Conservation (phyloP, 1,284 basidiomycete species). For the Inonotus obliquus region DNA sequence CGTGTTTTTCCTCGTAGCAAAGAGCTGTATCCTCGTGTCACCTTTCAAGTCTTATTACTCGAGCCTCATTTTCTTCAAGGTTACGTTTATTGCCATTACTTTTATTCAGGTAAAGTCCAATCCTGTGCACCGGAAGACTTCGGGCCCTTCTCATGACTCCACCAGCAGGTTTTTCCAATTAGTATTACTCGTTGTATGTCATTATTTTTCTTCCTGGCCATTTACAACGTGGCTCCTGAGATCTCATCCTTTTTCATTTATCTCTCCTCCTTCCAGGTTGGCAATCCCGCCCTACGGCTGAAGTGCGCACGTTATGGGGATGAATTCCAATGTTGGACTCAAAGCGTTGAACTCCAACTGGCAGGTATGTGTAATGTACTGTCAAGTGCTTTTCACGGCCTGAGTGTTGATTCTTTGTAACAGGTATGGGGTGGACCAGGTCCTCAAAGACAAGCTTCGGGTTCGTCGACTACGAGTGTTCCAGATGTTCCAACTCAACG, state of each 20-base stretch:
- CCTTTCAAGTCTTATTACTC: background rate
- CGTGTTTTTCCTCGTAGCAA: background rate
- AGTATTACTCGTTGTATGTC: constrained; percentile 16
- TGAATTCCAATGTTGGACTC: constrained; percentile 42
- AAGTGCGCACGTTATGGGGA: constrained; percentile 49
- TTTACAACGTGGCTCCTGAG: constrained; percentile 10
- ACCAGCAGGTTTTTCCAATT: constrained; percentile 5
- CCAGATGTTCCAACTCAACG: constrained; percentile 44
- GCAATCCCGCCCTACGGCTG: constrained; percentile 24
- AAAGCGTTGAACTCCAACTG: constrained; percentile 59
- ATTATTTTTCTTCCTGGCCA: constrained; percentile 10
- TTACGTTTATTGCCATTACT: constrained; percentile 8
- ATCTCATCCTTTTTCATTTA: constrained; percentile 16
- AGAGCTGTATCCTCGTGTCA: background rate
- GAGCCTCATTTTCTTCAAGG: constrained; percentile 7
- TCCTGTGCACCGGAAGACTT: constrained; percentile 11
- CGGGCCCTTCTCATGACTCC: constrained; percentile 1
- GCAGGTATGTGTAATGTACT: constrained; percentile 48
- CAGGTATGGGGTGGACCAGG: constrained; percentile 60
- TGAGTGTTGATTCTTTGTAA: background rate
- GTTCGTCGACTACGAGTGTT: constrained; percentile 52
- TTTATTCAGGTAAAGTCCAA: constrained; percentile 8
- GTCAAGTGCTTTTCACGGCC: constrained; percentile 1
- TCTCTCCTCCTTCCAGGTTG: constrained; percentile 6
- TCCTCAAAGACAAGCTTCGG: constrained; percentile 56